Conservation (phyloP, 352 stramenopile species). For the Phytophthora constricta region DNA sequence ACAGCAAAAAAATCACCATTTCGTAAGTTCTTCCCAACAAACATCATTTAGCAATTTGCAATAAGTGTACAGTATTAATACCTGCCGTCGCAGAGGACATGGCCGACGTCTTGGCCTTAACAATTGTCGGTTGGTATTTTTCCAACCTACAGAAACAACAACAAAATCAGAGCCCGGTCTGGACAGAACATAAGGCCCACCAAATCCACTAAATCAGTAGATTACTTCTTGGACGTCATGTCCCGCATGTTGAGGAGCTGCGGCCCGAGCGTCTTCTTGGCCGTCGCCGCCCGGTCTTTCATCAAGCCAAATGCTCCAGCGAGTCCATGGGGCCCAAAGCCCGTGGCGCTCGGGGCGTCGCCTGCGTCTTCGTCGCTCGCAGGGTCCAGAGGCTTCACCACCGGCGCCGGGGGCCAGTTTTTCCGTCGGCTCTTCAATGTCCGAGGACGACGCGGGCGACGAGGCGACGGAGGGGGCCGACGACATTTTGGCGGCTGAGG, state of each 20-base stretch:
- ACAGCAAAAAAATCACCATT: neutral
- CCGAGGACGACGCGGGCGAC: conserved; percentile 44
- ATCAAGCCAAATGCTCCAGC: conserved; percentile 52
- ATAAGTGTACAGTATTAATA: conserved; percentile 21
- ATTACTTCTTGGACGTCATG: conserved; percentile 57
- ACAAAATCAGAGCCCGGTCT: neutral
- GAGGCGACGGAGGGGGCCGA: conserved; percentile 13
- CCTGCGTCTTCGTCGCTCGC: conserved; percentile 34
- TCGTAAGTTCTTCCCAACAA: too few species aligned
- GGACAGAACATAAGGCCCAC: neutral
- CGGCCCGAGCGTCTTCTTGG: conserved; percentile 62
- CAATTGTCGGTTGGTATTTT: conserved; percentile 80
- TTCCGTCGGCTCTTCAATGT: conserved; percentile 32
- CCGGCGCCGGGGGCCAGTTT: conserved; percentile 25
- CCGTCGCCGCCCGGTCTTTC: conserved; percentile 57
- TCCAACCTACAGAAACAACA: conserved; percentile 47
- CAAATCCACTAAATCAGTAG: too few species aligned
- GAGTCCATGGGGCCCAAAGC: conserved; percentile 21
- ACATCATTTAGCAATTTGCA: neutral
- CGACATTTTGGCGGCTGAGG: neutral
- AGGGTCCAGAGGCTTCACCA: conserved; percentile 31
- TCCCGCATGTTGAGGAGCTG: conserved; percentile 60
- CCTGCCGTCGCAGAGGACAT: conserved; percentile 73
- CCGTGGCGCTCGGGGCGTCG: conserved; percentile 21
- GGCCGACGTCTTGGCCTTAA: conserved; percentile 77